Evolutionary conservation across 2,329 filamentous ascomycete genomes (phyloP), one percentile per base, ranked within the genome.

Genomic region (Pseudocercospora macadamiae): DNA sequence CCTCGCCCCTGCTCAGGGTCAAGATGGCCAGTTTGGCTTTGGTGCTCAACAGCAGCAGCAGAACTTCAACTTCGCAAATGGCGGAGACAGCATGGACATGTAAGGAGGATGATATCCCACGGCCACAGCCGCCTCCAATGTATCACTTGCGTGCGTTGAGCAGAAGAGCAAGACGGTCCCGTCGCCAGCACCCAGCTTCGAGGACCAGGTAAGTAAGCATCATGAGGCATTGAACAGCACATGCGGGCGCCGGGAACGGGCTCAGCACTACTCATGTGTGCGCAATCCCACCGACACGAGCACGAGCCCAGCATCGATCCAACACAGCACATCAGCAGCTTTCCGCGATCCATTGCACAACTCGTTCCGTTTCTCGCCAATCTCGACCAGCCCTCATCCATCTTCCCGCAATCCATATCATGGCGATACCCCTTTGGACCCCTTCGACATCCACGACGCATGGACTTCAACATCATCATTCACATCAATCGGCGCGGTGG

Each of bases 51-150:
- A 86, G 70, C 88, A 90, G 73, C 85, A 89, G 70, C 88, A 89
- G 67, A 89, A 90, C 73, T 99, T 97, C 86, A 96, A 91, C 86
- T 99, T 99, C 75, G 90, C 90, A 75, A 91, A 87, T 71, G 86
- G 85, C 63, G 84, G 82, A 66, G 88, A 89, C 71, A 86, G 85
- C 37, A 90, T 90, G 87, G 88, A 90, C 72, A 90, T 76, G 74
- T 54, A 60, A 51, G 48, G 25, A 30, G 16, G 18, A 36, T 23
- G 30, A 34, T 16, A 32, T 7, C 7, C 14, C 18, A 19, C 19
- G 23, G 30, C 54, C 26, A 48, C 9, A 14, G 26, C 44, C 42
- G 19, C 12, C 19, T 48, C 54, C 26, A 49, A 8, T 37, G 14
- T 10, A 37, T 30, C 26, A 49, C 42, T 21, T 47, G 48, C 32